Percentiles rank a stretch among this genome's conserved stretches.
Conservation (phyloP, 2,329 filamentous ascomycete genomes). For the Alternaria arborescens region DNA sequence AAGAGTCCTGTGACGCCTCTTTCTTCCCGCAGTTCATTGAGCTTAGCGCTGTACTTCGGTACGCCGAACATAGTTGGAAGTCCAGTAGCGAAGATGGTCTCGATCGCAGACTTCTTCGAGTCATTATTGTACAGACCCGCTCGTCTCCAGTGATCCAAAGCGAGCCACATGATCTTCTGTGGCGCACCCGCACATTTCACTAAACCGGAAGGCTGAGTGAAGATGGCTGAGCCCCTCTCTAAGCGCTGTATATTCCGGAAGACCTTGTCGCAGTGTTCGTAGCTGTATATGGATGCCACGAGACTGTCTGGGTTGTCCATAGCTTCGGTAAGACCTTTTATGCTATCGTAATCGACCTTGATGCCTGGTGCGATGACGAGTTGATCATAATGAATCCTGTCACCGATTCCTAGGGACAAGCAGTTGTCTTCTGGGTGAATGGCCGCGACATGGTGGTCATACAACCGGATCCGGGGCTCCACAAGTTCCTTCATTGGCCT, state of each 20-base stretch:
- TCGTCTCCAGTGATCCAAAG: conserved; percentile 48
- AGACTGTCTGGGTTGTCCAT: conserved; percentile 41
- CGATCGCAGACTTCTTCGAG: conserved; percentile 36
- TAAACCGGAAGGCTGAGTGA: conserved; percentile 50
- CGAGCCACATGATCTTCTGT: conserved; percentile 54
- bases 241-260: conserved; percentile 40
- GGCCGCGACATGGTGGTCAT: conserved; percentile 59
- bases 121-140: conserved; percentile 43
- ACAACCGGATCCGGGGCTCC: conserved; percentile 67
- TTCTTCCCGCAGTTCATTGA: conserved; percentile 46
- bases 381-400: conserved; percentile 68
- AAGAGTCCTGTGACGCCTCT: conserved; percentile 50
- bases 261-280: conserved; percentile 51
- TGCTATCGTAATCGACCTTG: conserved; percentile 35
- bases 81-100: conserved; percentile 51
- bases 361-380: conserved; percentile 66
- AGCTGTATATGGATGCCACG: conserved; percentile 51
- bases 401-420: conserved; percentile 64
- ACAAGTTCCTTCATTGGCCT: conserved; percentile 61
- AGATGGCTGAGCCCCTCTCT: conserved; percentile 46
- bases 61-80: conserved; percentile 53
- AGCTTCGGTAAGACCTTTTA: conserved; percentile 46
- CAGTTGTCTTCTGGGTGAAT: conserved; percentile 67
- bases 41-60: conserved; percentile 49
- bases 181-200: conserved; percentile 53